Conservation (phyloP, 1,139 yeast genomes). For the Suhomyces panamericanus region DNA sequence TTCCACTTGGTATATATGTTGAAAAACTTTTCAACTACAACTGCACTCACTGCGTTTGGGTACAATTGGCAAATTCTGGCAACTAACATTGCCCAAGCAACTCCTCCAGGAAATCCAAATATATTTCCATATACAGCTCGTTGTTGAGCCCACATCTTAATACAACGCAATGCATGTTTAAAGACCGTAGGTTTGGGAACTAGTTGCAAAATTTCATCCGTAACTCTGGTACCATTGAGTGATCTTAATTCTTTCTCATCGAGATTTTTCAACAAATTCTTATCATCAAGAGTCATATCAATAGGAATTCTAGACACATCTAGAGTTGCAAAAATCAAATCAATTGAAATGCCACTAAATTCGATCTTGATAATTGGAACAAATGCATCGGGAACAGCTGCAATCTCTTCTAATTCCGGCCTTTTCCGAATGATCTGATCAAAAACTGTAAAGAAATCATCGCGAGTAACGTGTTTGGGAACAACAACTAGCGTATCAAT, state of each 20-base stretch:
- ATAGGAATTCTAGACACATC: constrained; percentile 81
- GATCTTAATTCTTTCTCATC: constrained; percentile 91
- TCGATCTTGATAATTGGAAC: constrained; percentile 92
- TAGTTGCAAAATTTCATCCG: constrained; percentile 83
- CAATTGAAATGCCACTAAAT: constrained; percentile 86
- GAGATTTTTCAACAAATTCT: constrained; percentile 75
- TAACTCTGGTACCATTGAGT: constrained; percentile 93
- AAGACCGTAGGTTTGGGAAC: constrained; percentile 94
- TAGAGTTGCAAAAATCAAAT: constrained; percentile 78
- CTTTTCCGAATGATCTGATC: constrained; percentile 63
- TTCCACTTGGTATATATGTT: constrained; percentile 85
- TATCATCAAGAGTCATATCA: constrained; percentile 75
- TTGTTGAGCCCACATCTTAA: constrained; percentile 95
- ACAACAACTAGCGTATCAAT: constrained; percentile 94
- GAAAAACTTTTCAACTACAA: constrained; percentile 84
- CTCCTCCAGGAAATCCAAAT: constrained; percentile 99
- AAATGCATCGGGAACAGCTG: constrained; percentile 93
- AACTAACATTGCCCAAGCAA: constrained; percentile 99
- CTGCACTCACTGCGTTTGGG: constrained; percentile 95
- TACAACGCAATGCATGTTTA: constrained; percentile 88
- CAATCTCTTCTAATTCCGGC: constrained; percentile 83
- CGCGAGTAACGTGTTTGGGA: constrained; percentile 92
- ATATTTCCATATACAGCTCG: constrained; percentile 92
- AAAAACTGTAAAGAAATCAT: constrained; percentile 83
- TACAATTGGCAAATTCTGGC: constrained; percentile 95